Percentiles rank a stretch among this genome's conserved stretches.
phyloP scores from a whole-genome alignment of 257 asterid species.

The Solanum chiquidenum region DNA sequence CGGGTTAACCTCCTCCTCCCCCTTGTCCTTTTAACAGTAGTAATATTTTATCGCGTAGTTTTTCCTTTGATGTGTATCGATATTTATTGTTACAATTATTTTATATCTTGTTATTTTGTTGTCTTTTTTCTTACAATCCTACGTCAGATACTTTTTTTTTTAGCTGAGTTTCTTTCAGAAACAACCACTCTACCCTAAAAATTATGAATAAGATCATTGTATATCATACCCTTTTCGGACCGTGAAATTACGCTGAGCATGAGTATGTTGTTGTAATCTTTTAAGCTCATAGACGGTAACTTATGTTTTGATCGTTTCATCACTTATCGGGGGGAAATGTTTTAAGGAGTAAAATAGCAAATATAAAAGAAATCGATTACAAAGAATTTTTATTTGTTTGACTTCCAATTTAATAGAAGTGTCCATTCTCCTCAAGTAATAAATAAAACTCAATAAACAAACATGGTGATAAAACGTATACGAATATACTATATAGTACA shows the following conservation, averaged over 20 bases:
- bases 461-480: not conserved
- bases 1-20: not conserved
- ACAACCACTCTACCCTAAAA: not conserved
- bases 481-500: not conserved
- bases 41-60: not conserved
- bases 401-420: not conserved
- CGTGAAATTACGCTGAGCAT: not conserved
- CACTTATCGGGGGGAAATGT: too few relatives aligned
- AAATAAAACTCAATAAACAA: not conserved
- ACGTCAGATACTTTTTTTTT: too few relatives aligned
- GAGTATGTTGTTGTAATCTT: not conserved
- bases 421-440: not conserved
- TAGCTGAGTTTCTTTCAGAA: fast-evolving
- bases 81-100: not conserved
- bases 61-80: not conserved
- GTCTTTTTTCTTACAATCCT: too few relatives aligned
- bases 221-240: too few relatives aligned
- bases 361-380: not conserved
- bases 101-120: not conserved
- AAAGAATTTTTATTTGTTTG: not conserved
- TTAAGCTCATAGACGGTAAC: not conserved
- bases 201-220: fast-evolving
- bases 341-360: not conserved
- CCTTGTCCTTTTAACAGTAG: too few relatives aligned
- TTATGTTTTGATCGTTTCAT: not conserved